Base-by-base conservation (phyloP, 345 rosid species). In the Bruguiera parviflora region DNA sequence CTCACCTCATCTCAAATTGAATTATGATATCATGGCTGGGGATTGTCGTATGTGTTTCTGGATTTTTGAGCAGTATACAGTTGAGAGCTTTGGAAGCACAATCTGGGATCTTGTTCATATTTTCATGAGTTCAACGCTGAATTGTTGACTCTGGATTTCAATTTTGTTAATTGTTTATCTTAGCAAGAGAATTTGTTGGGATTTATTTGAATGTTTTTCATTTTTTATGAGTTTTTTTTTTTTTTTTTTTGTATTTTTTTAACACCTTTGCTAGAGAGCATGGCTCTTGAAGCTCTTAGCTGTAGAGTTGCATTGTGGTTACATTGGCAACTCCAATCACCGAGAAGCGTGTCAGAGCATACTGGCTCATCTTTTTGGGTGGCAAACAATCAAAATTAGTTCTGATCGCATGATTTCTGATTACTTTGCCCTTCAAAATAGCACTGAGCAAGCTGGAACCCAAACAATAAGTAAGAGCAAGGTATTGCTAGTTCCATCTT, bases 231-330 rank as follows among this genome's bases (percentile, higher is more conserved):
- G 53, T 8, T 31, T 29, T 31, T 53, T 21, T 70, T 16, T 24
- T 62, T 80, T 56, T 31, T 29, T 31, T 53, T 21, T 70, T 16
- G n/a, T n/a, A n/a, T 24, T 62, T 80, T 56, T 52, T 61, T 4
- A 20, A 37, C 64, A 67, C 60, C 60, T 74, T 79, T 63, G 18
- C 18, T 76, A 92, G 98, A 88, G 96, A 80, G 96, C 98, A 33
- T 94, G 98, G 98, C 84, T 94, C 29, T 76, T 91, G 80, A 91
- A 94, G 84, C 96, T 94, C 73, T 85, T 94, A 73, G 95, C 95
- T 73, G 68, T 88, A 76, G 96, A 89, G 67, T 77, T 94, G 84
- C 96, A 91, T 80, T 79, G 84, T 80, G 91, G 91, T 68, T 85
- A 82, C 81, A 76, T 73, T 66, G 81, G 77, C 62, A 79, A 84